These are phyloP conservation scores for Arabidopsis lyrata DNA, from an alignment of 441 rosid genomes.

Conservation along the genomic window DNA sequence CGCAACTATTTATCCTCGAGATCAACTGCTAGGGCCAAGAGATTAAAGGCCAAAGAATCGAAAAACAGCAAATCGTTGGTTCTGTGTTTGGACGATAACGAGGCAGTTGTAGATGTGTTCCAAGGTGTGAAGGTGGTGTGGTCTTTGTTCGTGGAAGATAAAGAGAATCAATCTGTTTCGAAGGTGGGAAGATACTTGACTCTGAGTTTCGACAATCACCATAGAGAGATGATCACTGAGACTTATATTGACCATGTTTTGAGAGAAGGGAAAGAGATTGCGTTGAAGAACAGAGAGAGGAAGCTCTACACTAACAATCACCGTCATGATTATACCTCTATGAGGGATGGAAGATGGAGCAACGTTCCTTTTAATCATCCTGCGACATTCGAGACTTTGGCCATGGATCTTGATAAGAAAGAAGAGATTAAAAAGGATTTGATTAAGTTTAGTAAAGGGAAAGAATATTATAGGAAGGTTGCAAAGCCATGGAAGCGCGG, in stretches of 20 bases:
- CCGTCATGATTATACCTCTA: neutral
- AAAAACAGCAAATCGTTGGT: slow-evolving; percentile 57
- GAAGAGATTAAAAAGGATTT: slow-evolving; percentile 66
- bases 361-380: slow-evolving; percentile 74
- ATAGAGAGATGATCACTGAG: slow-evolving; percentile 49
- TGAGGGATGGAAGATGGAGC: slow-evolving; percentile 71
- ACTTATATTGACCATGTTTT: slow-evolving; percentile 52
- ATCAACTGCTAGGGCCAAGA: slow-evolving; percentile 38
- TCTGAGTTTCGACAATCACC: slow-evolving; percentile 54
- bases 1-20: slow-evolving; percentile 58
- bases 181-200: slow-evolving; percentile 52
- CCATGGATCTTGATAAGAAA: slow-evolving; percentile 66
- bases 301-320: slow-evolving; percentile 47
- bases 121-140: slow-evolving; percentile 59
- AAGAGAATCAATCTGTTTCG: slow-evolving; percentile 25
- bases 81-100: slow-evolving; percentile 66
- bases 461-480: slow-evolving; percentile 64
- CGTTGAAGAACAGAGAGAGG: slow-evolving; percentile 43
- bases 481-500: slow-evolving; percentile 80
- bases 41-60: slow-evolving; percentile 53
- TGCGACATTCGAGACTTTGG: slow-evolving; percentile 59
- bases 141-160: slow-evolving; percentile 46
- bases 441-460: slow-evolving; percentile 58
- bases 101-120: slow-evolving; percentile 60
- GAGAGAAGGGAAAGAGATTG: slow-evolving; percentile 42